Evolutionary conservation across 106 monocot species (phyloP), one percentile per base, ranked within the genome.

Genomic region (Allium sativum): DNA sequence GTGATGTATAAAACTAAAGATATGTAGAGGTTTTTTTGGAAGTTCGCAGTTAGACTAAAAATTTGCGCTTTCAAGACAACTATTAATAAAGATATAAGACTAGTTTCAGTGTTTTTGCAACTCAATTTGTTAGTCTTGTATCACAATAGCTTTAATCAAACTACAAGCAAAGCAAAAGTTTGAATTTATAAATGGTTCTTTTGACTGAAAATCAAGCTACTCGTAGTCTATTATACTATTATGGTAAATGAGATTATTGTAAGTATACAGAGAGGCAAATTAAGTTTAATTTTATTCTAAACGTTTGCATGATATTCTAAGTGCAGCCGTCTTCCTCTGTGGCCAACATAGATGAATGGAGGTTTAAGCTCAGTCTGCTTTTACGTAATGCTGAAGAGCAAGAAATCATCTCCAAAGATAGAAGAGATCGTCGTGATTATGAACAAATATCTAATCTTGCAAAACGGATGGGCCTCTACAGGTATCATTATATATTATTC

Each of bases 281-380:
- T 12, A 6, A 11, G 18, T 46, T 45, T 62, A 21, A n/a, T 31
- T 31, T 31, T 1, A 2, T 31, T 31, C 5, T 31, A 31, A 31
- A 31, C 5, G 31, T 31, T 31, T 31, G 5, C 5, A 3, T 31
- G 31, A 5, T 31, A 56, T 9, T 16, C 40, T 64, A 8, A 48
- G 18, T 71, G 55, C 58, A 98, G 92, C 84, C 82, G 44, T 88
- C 98, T 66, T 98, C 91, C 53, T 88, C 92, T 2, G 88, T 98
- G 61, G 88, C 88, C 48, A 98, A 98, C 78, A 88, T 98, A 54
- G 98, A 98, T 64, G 91, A 92, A 53, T 98, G 98, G 98, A 92
- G 98, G 65, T 98, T 92, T 92, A 98, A 92, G 57, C 92, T 98
- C 45, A 88, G 88, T 74, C 68, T 98, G 85, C 92, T 98, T 45